Conservation (phyloP, 2,329 filamentous ascomycete species). For the Epichloe sylvatica region DNA sequence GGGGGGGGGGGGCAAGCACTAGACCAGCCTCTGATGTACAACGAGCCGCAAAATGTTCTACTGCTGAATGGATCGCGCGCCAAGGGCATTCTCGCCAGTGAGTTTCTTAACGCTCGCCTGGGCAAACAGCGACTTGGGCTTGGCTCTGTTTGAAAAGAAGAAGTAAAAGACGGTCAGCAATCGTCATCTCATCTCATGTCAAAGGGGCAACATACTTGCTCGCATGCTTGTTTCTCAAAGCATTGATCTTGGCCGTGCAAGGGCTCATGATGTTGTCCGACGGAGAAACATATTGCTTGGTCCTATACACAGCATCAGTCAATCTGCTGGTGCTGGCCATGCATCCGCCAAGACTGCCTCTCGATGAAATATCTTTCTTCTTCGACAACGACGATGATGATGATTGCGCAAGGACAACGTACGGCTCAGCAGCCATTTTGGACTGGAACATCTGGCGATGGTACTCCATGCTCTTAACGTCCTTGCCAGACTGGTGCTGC, state of each 20-base stretch:
- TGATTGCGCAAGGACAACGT: constrained; percentile 19
- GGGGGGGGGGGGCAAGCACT: not conserved
- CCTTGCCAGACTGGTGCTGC: constrained; percentile 23
- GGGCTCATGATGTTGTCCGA: constrained; percentile 86
- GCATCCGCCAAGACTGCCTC: not conserved
- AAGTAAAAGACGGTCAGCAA: not conserved
- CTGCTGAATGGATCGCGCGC: constrained; percentile 22
- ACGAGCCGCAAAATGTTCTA: constrained; percentile 3
- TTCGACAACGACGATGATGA: not conserved
- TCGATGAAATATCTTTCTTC: not conserved
- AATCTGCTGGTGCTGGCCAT: not conserved
- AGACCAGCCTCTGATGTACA: not conserved
- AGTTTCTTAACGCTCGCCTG: constrained; percentile 51
- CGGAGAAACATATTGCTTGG: constrained; percentile 52
- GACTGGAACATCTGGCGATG: constrained; percentile 62
- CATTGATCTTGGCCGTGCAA: constrained; percentile 68
- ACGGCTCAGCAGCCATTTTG: constrained; percentile 56
- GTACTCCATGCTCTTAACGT: constrained; percentile 59
- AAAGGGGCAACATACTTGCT: constrained; percentile 48
- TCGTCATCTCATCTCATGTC: too few relatives aligned
- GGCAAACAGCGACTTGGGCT: constrained; percentile 55
- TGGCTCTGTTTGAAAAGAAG: constrained; percentile 30
- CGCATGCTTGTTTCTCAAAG: constrained; percentile 67
- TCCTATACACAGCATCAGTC: constrained; percentile 4
- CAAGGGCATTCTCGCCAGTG: constrained; percentile 30